Percentiles rank a stretch among this genome's conserved stretches.
Evolutionary conservation across 1,139 yeast genomes (phyloP).

Genomic region (Nematodospora anomalae): DNA sequence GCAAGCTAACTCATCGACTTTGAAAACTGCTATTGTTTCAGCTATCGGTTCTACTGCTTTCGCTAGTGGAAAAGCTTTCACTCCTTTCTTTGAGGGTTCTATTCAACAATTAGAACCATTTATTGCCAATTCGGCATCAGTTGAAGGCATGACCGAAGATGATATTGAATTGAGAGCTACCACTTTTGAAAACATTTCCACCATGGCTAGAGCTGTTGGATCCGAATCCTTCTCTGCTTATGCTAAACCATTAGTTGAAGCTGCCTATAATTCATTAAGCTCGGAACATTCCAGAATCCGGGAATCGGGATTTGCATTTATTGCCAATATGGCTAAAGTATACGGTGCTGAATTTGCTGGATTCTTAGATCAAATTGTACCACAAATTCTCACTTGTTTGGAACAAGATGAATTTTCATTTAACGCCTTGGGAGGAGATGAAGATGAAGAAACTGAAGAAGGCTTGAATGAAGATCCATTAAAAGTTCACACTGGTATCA

Average conservation of each 20-base stretch:
- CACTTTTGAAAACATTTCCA: slow-evolving; percentile 89
- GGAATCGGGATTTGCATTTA: slow-evolving; percentile 94
- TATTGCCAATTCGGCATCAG: slow-evolving; percentile 58
- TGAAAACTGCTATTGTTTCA: slow-evolving; percentile 87
- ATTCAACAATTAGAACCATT: slow-evolving; percentile 80
- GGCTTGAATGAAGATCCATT: slow-evolving; percentile 38
- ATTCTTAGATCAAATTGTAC: slow-evolving; percentile 78
- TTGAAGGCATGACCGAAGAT: slow-evolving; percentile 73
- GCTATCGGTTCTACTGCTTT: slow-evolving; percentile 97
- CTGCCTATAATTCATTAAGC: slow-evolving; percentile 78
- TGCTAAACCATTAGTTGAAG: slow-evolving; percentile 86
- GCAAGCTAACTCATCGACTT: slow-evolving; percentile 60
- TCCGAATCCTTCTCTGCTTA: slow-evolving; percentile 80
- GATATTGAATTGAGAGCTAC: slow-evolving; percentile 86
- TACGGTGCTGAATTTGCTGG: slow-evolving; percentile 89
- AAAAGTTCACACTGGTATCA: slow-evolving; percentile 90
- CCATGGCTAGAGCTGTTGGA: slow-evolving; percentile 97
- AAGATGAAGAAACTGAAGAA: slow-evolving; percentile 62
- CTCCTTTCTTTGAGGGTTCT: slow-evolving; percentile 82
- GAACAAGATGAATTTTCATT: slow-evolving; percentile 78
- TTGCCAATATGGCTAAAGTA: slow-evolving; percentile 92
- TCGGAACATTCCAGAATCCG: slow-evolving; percentile 83
- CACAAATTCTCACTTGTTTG: slow-evolving; percentile 79
- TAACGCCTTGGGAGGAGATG: slow-evolving; percentile 41
- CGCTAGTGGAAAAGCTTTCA: slow-evolving; percentile 85